A percentile compares a stretch with the other conserved stretches of the same genome.
phyloP scores from a whole-genome alignment of 306 rosid species.

The Astragalus glycyphyllos region DNA sequence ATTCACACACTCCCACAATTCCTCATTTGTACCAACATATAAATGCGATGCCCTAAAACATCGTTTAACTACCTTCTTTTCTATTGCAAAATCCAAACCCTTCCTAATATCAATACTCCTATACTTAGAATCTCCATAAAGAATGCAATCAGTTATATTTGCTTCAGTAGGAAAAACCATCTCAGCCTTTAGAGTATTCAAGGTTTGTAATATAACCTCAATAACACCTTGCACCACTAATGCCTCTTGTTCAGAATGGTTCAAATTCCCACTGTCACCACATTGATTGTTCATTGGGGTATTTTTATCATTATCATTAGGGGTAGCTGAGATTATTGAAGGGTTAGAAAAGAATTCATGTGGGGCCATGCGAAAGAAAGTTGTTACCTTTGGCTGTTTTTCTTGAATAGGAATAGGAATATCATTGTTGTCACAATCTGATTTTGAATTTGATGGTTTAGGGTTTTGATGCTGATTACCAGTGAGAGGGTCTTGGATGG shows the following conservation, averaged over 20 bases:
- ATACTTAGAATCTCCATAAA: slow-evolving; percentile 67
- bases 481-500: too few species aligned
- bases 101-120: slow-evolving; percentile 60
- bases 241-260: background rate
- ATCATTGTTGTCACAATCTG: slow-evolving; percentile 43
- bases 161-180: slow-evolving; percentile 72
- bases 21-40: slow-evolving; percentile 62
- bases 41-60: slow-evolving; percentile 58
- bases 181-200: slow-evolving; percentile 67
- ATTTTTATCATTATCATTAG: too few species aligned
- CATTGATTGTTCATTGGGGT: background rate
- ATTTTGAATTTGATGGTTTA: slow-evolving; percentile 45
- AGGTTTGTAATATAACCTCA: slow-evolving; percentile 64
- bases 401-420: slow-evolving; percentile 9
- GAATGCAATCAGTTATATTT: slow-evolving; percentile 71
- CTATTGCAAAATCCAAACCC: slow-evolving; percentile 71
- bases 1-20: slow-evolving; percentile 77
- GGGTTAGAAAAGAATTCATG: slow-evolving; percentile 62
- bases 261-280: background rate
- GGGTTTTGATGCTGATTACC: slow-evolving; percentile 14
- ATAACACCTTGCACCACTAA: slow-evolving; percentile 52
- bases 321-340: slow-evolving; percentile 18
- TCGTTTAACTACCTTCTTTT: slow-evolving; percentile 58
- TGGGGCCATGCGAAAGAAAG: slow-evolving; percentile 49
- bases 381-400: slow-evolving; percentile 39